Base-by-base conservation (phyloP, 176 grass and related monocot species). In the Ampelocalamus luodianensis region DNA sequence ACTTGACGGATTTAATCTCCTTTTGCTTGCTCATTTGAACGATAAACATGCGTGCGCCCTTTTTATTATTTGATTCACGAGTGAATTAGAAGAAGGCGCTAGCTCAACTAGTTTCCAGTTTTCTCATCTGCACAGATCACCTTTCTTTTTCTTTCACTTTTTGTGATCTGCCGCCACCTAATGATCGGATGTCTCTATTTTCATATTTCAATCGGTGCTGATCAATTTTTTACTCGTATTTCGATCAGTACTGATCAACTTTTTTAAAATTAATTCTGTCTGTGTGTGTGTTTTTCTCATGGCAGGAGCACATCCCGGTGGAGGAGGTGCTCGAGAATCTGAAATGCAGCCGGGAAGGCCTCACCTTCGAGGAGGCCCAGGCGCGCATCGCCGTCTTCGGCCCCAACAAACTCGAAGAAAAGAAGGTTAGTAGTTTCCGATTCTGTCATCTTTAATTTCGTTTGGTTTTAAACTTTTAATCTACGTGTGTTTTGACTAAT, bases 331-430 rank as follows among this genome's bases (percentile, higher is more conserved):
- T 99, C 69, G 81, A 96, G 74, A 78, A 82, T n/a, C 86, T 99
- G 17, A 89, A 90, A 79, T 96, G 96, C 84, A 79, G 58, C 83
- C 58, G 0, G 46, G 24, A 79, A 46, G 96, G 96, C 58, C 91
- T 99, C 63, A 72, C 89, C 20, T n/a, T 61, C 7, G 79, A 89
- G 55, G 90, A 96, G 65, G 93, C 88, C 2, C 2, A 86, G 79
- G 86, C 10, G 13, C 96, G 93, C 73, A 69, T 89, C 74, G 59
- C 82, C 53, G 69, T 94, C 68, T 99, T 99, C 67, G 96, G 96
- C 8, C 93, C 90, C 86, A 99, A 99, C 90, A 99, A 96, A 51
- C 96, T 99, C 73, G 93, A 99, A 69, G 96, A 99, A 76, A 99
- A 99, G 61, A 88, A 99, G 88, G 96, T 93, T 16, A 22, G 11